Evolutionary conservation across 148 eudicot genomes (phyloP).

Genomic region (Rhododendron williamsianum): DNA sequence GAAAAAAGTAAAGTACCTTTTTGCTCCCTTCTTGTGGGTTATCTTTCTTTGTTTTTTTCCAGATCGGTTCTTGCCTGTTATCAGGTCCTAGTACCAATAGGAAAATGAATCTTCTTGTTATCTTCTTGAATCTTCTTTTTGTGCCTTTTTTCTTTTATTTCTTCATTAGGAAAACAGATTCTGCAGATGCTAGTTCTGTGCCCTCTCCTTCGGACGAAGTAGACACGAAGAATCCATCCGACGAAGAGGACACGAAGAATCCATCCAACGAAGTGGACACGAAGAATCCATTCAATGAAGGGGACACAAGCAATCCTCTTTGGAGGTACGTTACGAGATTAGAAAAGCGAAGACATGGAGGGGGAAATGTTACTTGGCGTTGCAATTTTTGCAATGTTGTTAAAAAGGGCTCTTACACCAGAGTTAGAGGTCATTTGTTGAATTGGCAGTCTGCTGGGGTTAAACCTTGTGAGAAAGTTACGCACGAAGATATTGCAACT

Average conservation of each 20-base stretch:
- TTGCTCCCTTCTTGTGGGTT: neutral
- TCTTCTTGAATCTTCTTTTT: neutral
- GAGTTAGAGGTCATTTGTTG: slow-evolving; percentile 1
- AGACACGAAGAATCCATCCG: neutral
- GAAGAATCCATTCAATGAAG: neutral
- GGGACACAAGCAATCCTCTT: neutral
- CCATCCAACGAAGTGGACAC: neutral
- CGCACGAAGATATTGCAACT: neutral
- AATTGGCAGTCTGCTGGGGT: neutral
- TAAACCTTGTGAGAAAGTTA: neutral
- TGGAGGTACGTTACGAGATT: neutral
- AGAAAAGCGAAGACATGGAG: neutral
- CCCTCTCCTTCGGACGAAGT: neutral
- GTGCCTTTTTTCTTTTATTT: neutral
- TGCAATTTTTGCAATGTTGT: neutral
- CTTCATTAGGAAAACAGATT: neutral
- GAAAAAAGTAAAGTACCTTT: neutral
- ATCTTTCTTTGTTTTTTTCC: neutral
- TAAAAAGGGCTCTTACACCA: neutral
- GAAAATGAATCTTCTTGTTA: neutral
- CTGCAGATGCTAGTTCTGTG: neutral
- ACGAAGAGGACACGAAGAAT: neutral
- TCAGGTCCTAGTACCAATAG: neutral
- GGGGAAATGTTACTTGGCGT: neutral
- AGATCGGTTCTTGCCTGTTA: neutral